Base-by-base conservation (phyloP, 1,284 basidiomycete genomes). In the Leccinum griseonigrum region DNA sequence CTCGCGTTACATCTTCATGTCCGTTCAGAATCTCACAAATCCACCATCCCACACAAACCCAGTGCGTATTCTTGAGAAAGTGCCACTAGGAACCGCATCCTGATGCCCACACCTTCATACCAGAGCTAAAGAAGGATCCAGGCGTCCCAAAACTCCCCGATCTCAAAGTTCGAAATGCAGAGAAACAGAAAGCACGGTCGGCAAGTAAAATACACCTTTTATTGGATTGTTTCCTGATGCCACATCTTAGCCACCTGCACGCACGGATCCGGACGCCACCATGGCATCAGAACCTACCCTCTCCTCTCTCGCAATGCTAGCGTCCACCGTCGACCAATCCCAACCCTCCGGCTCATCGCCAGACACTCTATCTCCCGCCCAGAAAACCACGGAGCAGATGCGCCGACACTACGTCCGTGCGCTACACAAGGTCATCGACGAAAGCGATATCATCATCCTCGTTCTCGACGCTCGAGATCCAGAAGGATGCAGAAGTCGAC, bases 401-500 rank as follows among this genome's bases (percentile, higher is more conserved):
- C 85, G 81, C 63, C 84, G 80, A 70, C 87, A 88, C 75, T 92
- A 85, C 76, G 81, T 91, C 64, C 88, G 86, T 60, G 83, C 83
- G 14, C 79, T 99, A 38, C 87, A 95, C 75, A 96, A 94, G 78
- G 96, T 99, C 54, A 90, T 99, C 61, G 94, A 97, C 67, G 85
- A 95, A 68, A 90, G 91, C 62, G 97, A 99, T 74, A 93, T 99
- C 32, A 79, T 99, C 58, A 85, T 98, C 32, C 81, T 91, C 43
- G 91, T 95, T 0, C 80, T 97, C 7, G 95, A 98, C 75, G 95
- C 95, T 1, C 81, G 95, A 54, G 95, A 97, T 78, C 95, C 94
- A 2, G 90, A 96, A 65, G 95, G 95, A 0, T 95, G 92, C 55
- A 78, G 94, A 64, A 94, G 91, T 76, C 79, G 88, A 58, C 82